Evolutionary conservation across 768 basidiomycete species (phyloP).

Genomic region (Mrakia frigida): DNA sequence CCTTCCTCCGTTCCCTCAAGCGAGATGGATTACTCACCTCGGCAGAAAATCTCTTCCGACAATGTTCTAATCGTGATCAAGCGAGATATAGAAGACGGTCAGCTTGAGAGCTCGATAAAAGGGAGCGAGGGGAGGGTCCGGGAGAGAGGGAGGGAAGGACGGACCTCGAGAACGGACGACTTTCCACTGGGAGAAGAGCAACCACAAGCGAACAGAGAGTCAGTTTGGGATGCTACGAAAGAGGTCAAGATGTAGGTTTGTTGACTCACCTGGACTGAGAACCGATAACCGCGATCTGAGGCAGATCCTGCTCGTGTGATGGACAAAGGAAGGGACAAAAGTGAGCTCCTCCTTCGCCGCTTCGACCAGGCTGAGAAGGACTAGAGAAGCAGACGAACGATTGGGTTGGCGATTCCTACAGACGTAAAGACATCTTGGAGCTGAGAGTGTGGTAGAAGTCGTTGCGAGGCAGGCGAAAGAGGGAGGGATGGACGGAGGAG

Average conservation of each 20-base stretch:
- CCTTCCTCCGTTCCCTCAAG: no score
- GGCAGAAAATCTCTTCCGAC: constrained; percentile 98
- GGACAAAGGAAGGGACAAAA: background rate
- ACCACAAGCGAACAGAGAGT: background rate
- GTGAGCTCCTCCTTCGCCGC: background rate
- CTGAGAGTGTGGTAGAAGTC: background rate
- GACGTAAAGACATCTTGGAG: constrained; percentile 38
- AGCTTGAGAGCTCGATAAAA: background rate
- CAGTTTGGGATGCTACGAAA: background rate
- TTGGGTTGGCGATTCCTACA: constrained; percentile 43
- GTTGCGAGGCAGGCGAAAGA: constrained; percentile 27
- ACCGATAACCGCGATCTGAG: constrained; percentile 50
- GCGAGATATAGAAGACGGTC: background rate
- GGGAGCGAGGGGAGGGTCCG: background rate
- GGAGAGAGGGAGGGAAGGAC: constrained; percentile 12
- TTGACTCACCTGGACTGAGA: constrained; percentile 43
- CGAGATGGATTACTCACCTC: constrained; percentile 16
- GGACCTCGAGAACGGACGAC: constrained; percentile 48
- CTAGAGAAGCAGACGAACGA: constrained; percentile 36
- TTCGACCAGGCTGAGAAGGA: background rate
- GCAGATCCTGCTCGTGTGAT: constrained; percentile 43
- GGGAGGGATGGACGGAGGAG: constrained; percentile 30
- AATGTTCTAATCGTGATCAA: constrained; percentile 62
- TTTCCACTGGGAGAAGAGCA: constrained; percentile 42
- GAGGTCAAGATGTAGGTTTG: background rate